These are phyloP conservation scores for Candida sp. DNA, from an alignment of 1,139 yeast genomes.

Conservation along the genomic window DNA sequence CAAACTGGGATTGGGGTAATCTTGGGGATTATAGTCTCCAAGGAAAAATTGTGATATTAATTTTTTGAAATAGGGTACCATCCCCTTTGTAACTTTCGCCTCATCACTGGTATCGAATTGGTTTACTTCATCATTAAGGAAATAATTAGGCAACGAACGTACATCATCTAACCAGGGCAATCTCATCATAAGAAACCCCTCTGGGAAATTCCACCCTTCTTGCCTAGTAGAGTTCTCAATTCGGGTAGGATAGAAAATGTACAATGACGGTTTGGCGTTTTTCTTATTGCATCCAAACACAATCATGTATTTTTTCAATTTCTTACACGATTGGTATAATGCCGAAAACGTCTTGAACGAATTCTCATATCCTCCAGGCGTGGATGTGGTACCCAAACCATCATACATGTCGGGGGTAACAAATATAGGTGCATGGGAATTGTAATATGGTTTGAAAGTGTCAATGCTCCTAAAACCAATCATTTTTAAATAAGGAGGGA, in stretches of 20 bases:
- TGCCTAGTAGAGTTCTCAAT: slow-evolving; percentile 14
- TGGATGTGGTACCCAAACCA: slow-evolving; percentile 21
- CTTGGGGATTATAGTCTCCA: slow-evolving; percentile 49
- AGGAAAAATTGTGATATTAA: slow-evolving; percentile 13
- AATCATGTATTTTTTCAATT: slow-evolving; percentile 55
- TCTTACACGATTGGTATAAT: slow-evolving; percentile 57
- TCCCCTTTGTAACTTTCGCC: slow-evolving; percentile 7
- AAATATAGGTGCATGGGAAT: slow-evolving; percentile 54
- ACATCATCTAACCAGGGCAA: slow-evolving; percentile 69
- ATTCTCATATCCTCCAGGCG: slow-evolving; percentile 45
- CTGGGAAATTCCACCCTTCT: slow-evolving; percentile 36
- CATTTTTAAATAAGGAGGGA: slow-evolving; percentile 46
- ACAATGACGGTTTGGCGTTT: slow-evolving; percentile 56
- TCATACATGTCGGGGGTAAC: slow-evolving; percentile 43
- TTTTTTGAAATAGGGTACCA: slow-evolving; percentile 15
- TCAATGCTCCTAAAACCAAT: slow-evolving; percentile 60
- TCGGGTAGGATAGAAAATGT: slow-evolving; percentile 57
- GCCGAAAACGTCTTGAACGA: slow-evolving; percentile 69
- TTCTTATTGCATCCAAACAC: slow-evolving; percentile 67
- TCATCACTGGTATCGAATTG: slow-evolving; percentile 8
- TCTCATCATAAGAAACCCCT: slow-evolving; percentile 58
- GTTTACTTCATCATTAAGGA: slow-evolving; percentile 8
- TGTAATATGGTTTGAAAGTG: slow-evolving; percentile 48
- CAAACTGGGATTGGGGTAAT: slow-evolving; percentile 64
- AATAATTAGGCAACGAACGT: slow-evolving; percentile 42